Percentiles rank a stretch among this genome's conserved stretches.
Evolutionary conservation across 2,329 filamentous ascomycete species (phyloP).

Genomic region (Stagonosporopsis cucurbitacearum): DNA sequence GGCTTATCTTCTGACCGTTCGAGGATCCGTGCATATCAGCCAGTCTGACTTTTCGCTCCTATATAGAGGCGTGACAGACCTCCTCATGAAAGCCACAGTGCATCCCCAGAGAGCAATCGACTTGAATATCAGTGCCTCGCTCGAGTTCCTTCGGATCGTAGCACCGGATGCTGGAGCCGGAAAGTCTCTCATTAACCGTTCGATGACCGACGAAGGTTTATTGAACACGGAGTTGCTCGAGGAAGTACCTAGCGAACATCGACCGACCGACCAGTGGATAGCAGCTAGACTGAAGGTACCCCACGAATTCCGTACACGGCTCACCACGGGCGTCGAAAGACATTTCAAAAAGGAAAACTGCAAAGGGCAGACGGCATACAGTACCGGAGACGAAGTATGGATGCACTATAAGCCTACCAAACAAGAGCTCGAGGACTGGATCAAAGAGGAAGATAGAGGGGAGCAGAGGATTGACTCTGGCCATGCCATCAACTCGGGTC

Average conservation of each 20-base stretch:
- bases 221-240: constrained; percentile 55
- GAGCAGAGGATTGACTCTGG: constrained; percentile 30
- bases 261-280: constrained; percentile 65
- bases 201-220: constrained; percentile 62
- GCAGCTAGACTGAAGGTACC: constrained; percentile 64
- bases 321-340: constrained; percentile 55
- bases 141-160: constrained; percentile 67
- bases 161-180: constrained; percentile 47
- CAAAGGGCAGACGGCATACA: constrained; percentile 44
- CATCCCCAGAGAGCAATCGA: constrained; percentile 68
- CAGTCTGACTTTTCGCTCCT: constrained; percentile 72
- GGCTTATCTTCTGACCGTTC: constrained; percentile 55
- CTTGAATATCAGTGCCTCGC: constrained; percentile 66
- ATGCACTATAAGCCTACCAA: constrained; percentile 54
- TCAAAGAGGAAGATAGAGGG: constrained; percentile 25
- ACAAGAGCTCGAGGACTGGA: constrained; percentile 38
- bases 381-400: constrained; percentile 60
- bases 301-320: constrained; percentile 62
- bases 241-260: constrained; percentile 59
- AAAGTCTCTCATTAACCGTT: constrained; percentile 56
- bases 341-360: constrained; percentile 42
- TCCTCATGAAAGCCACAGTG: constrained; percentile 68
- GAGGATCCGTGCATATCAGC: constrained; percentile 69
- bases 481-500: constrained; percentile 15
- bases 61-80: constrained; percentile 64